Evolutionary conservation across 805 yeast genomes (phyloP).

Genomic region (Komagataella phaffii): DNA sequence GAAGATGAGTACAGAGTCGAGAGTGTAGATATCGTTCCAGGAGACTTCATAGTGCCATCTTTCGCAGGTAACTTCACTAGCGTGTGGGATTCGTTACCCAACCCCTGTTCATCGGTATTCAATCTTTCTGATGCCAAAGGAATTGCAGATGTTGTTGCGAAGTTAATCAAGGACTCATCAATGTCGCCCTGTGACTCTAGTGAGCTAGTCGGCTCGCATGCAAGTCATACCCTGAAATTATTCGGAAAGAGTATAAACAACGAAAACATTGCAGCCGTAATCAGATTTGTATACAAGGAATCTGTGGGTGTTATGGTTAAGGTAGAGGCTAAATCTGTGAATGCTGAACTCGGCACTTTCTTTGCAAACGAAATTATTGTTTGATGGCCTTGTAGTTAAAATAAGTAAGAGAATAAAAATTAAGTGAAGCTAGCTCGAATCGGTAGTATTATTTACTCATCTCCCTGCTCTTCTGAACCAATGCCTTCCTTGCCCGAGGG

Average conservation of each 20-base stretch:
- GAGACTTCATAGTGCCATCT: conserved; percentile 72
- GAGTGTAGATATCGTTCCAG: conserved; percentile 57
- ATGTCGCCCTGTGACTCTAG: conserved; percentile 67
- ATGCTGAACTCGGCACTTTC: conserved; percentile 30
- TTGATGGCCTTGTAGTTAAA: not conserved
- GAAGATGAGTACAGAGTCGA: conserved; percentile 91
- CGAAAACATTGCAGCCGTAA: conserved; percentile 33
- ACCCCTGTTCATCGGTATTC: conserved; percentile 53
- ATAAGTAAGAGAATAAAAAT: not conserved
- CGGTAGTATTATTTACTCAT: not conserved
- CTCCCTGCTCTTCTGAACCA: not conserved
- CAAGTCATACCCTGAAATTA: conserved; percentile 63
- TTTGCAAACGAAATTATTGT: conserved; percentile 31
- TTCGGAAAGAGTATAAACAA: conserved; percentile 66
- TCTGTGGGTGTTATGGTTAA: conserved; percentile 37
- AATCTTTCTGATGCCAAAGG: conserved; percentile 37
- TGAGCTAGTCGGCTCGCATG: conserved; percentile 43
- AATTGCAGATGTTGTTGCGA: conserved; percentile 43
- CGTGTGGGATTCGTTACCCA: conserved; percentile 58
- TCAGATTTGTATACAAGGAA: conserved; percentile 36
- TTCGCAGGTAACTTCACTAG: conserved; percentile 65
- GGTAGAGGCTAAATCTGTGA: conserved; percentile 45
- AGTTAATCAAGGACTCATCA: conserved; percentile 37
- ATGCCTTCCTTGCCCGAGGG: not conserved
- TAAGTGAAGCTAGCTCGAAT: not conserved